Conservation (phyloP, 345 rosid species). For the Citropsis articulata region DNA sequence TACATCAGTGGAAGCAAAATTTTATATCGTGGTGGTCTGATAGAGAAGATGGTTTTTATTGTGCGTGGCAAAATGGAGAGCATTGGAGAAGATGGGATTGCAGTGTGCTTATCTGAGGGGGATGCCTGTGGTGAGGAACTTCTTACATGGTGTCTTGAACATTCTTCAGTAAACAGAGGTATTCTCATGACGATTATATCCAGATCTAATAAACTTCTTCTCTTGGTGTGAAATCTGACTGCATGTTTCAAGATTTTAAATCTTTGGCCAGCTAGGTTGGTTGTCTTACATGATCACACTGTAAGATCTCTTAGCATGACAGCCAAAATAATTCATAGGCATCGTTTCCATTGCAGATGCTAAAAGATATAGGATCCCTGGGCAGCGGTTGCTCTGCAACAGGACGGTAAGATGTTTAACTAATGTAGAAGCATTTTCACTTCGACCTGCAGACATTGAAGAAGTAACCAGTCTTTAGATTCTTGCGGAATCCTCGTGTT, state of each 20-base stretch:
- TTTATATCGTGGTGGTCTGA: constrained; percentile 48
- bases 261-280: not conserved
- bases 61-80: constrained; percentile 85
- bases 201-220: not conserved
- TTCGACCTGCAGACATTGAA: constrained; percentile 75
- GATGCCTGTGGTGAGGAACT: constrained; percentile 91
- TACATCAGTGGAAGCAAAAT: constrained; percentile 63
- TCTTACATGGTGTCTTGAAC: constrained; percentile 85
- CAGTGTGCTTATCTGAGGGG: constrained; percentile 53
- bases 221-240: not conserved
- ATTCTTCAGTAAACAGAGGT: constrained; percentile 64
- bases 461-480: constrained; percentile 74
- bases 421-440: constrained; percentile 86
- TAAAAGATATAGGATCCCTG: constrained; percentile 40
- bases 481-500: constrained; percentile 58
- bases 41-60: constrained; percentile 83
- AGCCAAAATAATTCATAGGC: not conserved
- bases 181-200: not conserved
- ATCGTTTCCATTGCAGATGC: constrained; percentile 42
- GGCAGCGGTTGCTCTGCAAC: constrained; percentile 48
- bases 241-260: not conserved
- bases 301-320: constrained; percentile 9
- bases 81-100: constrained; percentile 51
- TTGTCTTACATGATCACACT: not conserved
- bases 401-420: constrained; percentile 63